Evolutionary conservation across 2,329 filamentous ascomycete species (phyloP), one percentile per base, ranked within the genome.

Genomic region (Ambrosiella beaveri): DNA sequence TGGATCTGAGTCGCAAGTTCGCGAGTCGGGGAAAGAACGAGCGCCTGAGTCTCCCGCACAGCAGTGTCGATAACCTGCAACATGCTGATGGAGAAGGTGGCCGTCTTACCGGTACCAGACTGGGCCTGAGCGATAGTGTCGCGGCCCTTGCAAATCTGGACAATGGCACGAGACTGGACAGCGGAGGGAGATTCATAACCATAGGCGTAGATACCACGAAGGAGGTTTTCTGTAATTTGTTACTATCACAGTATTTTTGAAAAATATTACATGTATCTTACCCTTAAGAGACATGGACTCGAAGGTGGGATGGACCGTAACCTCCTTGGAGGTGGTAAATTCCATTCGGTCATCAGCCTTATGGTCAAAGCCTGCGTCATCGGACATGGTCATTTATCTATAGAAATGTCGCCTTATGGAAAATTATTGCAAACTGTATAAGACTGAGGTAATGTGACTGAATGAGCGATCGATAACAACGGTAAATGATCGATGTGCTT

Each of bases 81-180:
- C 74, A 95, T 94, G 70, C 86, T 93, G 72, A 96, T 95, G 54
- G 89, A 91, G 72, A 96, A 96, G 40, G 90, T 96, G 38, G 90
- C 90, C 2, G 90, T 96, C 77, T 96, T 96, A 76, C 90, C 90
- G 57, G 90, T 96, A 72, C 90, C 90, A 51, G 91, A 96, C 72
- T 97, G 93, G 17, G 93, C 93, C 70, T 98, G 93, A 15, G 93
- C 93, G 68, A 98, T 98, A 62, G 93, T 97, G 71, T 98, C 93
- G 72, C 93, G 88, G 63, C 93, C 93, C 74, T 97, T 97, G 81
- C 93, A 98, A 67, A 98, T 87, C 74, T 97, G 93, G 54, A 98
- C 93, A 68, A 98, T 98, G 57, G 93, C 93, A 68, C 93, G 88
- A 64, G 91, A 96, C 74, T 98, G 93, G 15, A 98, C 91, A 12